Conservation (phyloP, 192 early-diverging fungal species). For the Rhizoclosmatium globosum region DNA sequence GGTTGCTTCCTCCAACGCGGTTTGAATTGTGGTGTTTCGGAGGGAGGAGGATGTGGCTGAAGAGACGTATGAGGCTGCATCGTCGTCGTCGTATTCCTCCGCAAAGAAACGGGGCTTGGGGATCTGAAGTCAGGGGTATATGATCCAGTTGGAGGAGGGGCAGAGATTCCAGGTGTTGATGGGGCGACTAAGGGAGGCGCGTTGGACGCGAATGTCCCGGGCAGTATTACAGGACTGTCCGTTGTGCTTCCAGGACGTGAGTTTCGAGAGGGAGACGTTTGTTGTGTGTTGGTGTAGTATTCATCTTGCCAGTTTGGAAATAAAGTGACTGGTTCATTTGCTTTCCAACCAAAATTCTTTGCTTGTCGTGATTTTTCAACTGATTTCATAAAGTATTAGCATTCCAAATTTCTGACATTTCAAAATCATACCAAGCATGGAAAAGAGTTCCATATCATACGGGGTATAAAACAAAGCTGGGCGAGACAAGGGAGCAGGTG, state of each 20-base stretch:
- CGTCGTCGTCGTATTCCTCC: slow-evolving; percentile 51
- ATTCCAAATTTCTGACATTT: too few relatives aligned
- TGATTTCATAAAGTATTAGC: neutral
- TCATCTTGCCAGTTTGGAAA: slow-evolving; percentile 55
- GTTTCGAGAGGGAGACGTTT: slow-evolving; percentile 30
- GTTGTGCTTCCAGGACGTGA: slow-evolving; percentile 13
- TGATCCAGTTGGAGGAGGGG: slow-evolving; percentile 9
- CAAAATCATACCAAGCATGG: slow-evolving; percentile 26
- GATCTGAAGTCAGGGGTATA: slow-evolving; percentile 37
- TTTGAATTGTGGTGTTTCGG: slow-evolving; percentile 23
- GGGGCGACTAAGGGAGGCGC: neutral
- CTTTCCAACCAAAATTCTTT: slow-evolving; percentile 53
- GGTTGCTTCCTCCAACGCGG: neutral
- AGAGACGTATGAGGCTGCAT: slow-evolving; percentile 33
- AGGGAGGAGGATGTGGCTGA: slow-evolving; percentile 27
- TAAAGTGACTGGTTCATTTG: slow-evolving; percentile 45
- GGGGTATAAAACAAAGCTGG: slow-evolving; percentile 5
- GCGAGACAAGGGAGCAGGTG: neutral
- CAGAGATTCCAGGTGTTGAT: slow-evolving; percentile 16
- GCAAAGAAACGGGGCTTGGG: slow-evolving; percentile 53
- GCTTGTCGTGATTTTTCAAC: slow-evolving; percentile 52
- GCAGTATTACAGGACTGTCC: slow-evolving; percentile 20
- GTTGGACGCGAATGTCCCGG: neutral
- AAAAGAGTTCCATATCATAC: slow-evolving; percentile 21
- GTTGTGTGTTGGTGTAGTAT: slow-evolving; percentile 18